These are phyloP conservation scores for Nidularia sp. DNA, from an alignment of 768 basidiomycete species.

Conservation along the genomic window DNA sequence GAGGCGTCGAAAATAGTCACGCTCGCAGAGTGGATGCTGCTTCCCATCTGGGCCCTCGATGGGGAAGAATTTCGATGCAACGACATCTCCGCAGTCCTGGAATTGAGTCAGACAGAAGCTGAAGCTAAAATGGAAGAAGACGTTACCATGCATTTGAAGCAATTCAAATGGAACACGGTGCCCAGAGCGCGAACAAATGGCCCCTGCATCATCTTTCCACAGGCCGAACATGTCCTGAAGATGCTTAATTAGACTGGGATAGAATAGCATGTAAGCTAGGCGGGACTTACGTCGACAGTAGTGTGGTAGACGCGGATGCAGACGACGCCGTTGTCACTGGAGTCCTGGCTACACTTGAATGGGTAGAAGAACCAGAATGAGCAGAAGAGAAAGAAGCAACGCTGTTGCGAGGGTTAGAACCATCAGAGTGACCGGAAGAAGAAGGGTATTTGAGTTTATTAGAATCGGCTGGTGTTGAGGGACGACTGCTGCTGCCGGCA, in stretches of 20 bases:
- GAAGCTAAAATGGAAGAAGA: slow-evolving; percentile 3
- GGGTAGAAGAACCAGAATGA: slow-evolving; percentile 49
- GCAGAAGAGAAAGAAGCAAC: slow-evolving; percentile 47
- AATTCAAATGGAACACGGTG: slow-evolving; percentile 93
- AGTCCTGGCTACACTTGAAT: slow-evolving; percentile 13
- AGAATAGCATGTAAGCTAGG: slow-evolving; percentile 6
- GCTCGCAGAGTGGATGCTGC: slow-evolving; percentile 94
- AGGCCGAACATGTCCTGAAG: slow-evolving; percentile 70
- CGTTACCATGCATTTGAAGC: slow-evolving; percentile 92
- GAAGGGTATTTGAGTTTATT: slow-evolving; percentile 43
- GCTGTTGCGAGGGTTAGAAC: slow-evolving; percentile 41
- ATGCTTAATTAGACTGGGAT: slow-evolving; percentile 17
- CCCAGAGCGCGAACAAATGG: slow-evolving; percentile 95
- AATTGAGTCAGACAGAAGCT: slow-evolving; percentile 4
- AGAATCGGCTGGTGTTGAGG: slow-evolving; percentile 54
- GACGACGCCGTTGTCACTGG: slow-evolving; percentile 36
- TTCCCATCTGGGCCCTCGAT: slow-evolving; percentile 88
- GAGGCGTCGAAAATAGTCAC: slow-evolving; percentile 94
- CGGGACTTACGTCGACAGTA: slow-evolving; percentile 55
- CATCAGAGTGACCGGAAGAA: slow-evolving; percentile 50
- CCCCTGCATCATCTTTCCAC: slow-evolving; percentile 82
- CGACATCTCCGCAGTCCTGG: slow-evolving; percentile 94
- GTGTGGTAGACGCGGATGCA: slow-evolving; percentile 52
- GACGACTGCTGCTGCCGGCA: slow-evolving; percentile 37
- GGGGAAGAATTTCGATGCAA: slow-evolving; percentile 98